Evolutionary conservation across 2,329 filamentous ascomycete species (phyloP).

Genomic region (Nemania abortiva): DNA sequence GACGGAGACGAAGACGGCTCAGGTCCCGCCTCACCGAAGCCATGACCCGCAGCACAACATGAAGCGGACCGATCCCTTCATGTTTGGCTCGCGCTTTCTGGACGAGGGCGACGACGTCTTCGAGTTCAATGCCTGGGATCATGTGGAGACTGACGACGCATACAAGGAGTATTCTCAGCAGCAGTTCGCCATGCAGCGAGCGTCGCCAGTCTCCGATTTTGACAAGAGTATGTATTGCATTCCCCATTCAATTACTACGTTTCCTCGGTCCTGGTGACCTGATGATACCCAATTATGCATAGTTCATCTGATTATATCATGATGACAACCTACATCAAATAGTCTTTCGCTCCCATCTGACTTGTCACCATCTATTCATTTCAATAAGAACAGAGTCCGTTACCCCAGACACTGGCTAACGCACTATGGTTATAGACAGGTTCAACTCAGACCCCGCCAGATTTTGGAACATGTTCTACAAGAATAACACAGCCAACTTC

Average conservation of each 20-base stretch:
- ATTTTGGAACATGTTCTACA: constrained; percentile 99
- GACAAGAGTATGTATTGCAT: constrained; percentile 75
- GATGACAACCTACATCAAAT: constrained; percentile 70
- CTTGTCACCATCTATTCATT: constrained; percentile 44
- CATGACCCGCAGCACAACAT: constrained; percentile 79
- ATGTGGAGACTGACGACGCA: constrained; percentile 90
- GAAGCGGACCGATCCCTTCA: constrained; percentile 92
- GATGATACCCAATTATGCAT: constrained; percentile 72
- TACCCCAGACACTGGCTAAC: constrained; percentile 21
- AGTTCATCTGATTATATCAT: constrained; percentile 76
- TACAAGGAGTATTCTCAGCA: constrained; percentile 88
- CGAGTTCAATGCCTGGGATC: constrained; percentile 99
- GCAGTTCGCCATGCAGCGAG: constrained; percentile 87
- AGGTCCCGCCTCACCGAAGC: constrained; percentile 72
- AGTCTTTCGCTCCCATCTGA: constrained; percentile 84
- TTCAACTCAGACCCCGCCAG: constrained; percentile 93
- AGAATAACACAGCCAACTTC: constrained; percentile 96
- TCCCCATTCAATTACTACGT: neutral
- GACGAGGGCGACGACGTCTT: constrained; percentile 90
- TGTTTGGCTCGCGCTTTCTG: constrained; percentile 91
- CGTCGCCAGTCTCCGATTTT: constrained; percentile 90
- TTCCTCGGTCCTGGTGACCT: constrained; percentile 53
- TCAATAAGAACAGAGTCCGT: constrained; percentile 9
- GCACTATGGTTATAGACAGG: constrained; percentile 64
- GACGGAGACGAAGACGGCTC: constrained; percentile 37